Evolutionary conservation across 768 basidiomycete genomes (phyloP), one percentile per base, ranked within the genome.

Genomic region (Pisolithus marmoratus): DNA sequence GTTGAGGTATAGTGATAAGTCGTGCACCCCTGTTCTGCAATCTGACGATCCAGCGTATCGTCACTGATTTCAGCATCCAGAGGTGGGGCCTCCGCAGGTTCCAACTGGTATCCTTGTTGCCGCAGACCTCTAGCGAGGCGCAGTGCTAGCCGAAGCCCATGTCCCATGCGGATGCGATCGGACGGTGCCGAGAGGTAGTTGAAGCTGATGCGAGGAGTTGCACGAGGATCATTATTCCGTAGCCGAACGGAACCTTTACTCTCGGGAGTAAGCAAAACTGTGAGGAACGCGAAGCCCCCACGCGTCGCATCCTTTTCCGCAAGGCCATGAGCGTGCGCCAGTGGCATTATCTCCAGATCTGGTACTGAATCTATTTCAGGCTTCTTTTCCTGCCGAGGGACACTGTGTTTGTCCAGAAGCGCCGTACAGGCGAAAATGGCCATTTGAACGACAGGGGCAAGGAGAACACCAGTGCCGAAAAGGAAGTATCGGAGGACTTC

Each of bases 301-400:
- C 58, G 46, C 8, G 59, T 46, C 14, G 17, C n/a, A 20, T 46
- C 44, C 15, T 38, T 49, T 19, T 49, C 9, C 3, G 48, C 48
- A 27, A 5, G 48, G 7, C 48, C 48, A n/a, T 38, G 8, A 8
- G 48, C 48, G 37, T 38, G 40, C 19, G 48, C 48, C n/a, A 70
- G 49, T 7, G 60, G 58, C 63, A 70, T 69, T 36, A 74, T 67
- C 54, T 74, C 74, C 45, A 74, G 60, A 53, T 76, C 74, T 1
- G 74, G 72, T 15, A 68, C 50, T 23, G 61, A 63, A 9, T 54
- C 53, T 45, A 69, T 56, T 4, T 44, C 34, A 51, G 54, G n/a
- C 55, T 60, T 34, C 38, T 54, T 27, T 17, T 47, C 36, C 11
- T 61, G 53, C 15, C 56, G 51, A 42, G 40, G 40, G 48, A 19